Conservation (phyloP, 1,139 yeast genomes). For the Williopsis jadinii region DNA sequence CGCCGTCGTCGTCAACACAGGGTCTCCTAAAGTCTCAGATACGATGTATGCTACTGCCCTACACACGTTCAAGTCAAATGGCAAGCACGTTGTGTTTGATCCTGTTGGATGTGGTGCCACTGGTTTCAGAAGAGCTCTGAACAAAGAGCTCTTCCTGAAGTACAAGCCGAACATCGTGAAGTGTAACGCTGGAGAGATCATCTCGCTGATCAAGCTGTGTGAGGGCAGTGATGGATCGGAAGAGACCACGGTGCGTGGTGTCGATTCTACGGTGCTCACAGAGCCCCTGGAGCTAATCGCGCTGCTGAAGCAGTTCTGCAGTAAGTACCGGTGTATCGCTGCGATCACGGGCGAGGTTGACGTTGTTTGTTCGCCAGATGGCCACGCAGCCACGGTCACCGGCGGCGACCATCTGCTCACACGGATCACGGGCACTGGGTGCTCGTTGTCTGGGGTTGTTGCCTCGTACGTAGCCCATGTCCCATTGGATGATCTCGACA, state of each 20-base stretch:
- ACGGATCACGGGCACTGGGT: slow-evolving; percentile 82
- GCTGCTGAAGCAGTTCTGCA: slow-evolving; percentile 49
- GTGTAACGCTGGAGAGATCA: slow-evolving; percentile 84
- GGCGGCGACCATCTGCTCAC: slow-evolving; percentile 73
- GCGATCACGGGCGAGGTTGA: slow-evolving; percentile 62
- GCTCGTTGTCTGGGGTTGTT: slow-evolving; percentile 72
- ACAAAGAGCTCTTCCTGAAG: slow-evolving; percentile 40
- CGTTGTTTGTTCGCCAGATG: slow-evolving; percentile 36
- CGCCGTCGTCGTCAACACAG: slow-evolving; percentile 66
- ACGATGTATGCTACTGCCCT: slow-evolving; percentile 45
- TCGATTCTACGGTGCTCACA: slow-evolving; percentile 40
- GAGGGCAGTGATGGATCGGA: slow-evolving; percentile 23
- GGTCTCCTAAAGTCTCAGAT: slow-evolving; percentile 44
- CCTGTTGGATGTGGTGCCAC: slow-evolving; percentile 95
- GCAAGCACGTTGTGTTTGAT: slow-evolving; percentile 68
- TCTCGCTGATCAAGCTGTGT: slow-evolving; percentile 25
- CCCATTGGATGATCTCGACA: neutral
- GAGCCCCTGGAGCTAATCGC: slow-evolving; percentile 22
- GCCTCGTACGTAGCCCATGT: slow-evolving; percentile 35
- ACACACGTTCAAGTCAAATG: slow-evolving; percentile 46
- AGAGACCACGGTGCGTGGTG: slow-evolving; percentile 58
- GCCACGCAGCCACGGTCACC: slow-evolving; percentile 4
- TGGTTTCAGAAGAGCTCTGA: slow-evolving; percentile 42
- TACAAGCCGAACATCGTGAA: slow-evolving; percentile 57
- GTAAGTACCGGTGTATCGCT: slow-evolving; percentile 51